Base-by-base conservation (phyloP, 106 monocot species). In the Triglochin maritima region DNA sequence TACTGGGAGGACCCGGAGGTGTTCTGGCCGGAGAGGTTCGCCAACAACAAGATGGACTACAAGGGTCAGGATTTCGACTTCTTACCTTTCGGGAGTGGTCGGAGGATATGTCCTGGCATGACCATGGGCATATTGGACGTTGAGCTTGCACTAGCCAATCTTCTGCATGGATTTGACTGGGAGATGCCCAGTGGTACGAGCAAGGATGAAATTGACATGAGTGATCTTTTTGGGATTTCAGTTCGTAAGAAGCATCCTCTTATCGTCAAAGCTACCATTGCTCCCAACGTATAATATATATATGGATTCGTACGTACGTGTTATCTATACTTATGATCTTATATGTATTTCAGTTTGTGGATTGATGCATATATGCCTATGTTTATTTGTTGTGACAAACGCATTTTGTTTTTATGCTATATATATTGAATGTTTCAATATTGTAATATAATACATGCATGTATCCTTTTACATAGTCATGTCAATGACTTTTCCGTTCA, bases 11-110 rank as follows among this genome's bases (percentile, higher is more conserved):
- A 46, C 2, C 16, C 73, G 29, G 73, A 73, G 8, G 56, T 64
- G 55, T 73, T 73, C 56, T 9, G 7, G 14, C 73, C 73, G 3
- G 73, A 73, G 9, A 73, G 73, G 47, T 73, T 73, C 50, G 12
- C 44, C 7, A 64, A 13, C 51, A 73, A 17, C 46, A 9, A 42
- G 4, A 44, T 73, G 9, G 73, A 73, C 47, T 64, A 56, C 46
- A 56, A 47, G 46, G 73, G 73, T 3, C 15, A 8, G 12, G 49
- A 65, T 9, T 73, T 73, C 5, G 44, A 65, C 8, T 65, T 43
- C 54, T 11, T 73, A 0, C 73, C 73, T 7, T 73, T 73, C 15
- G 73, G 73, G 0, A 44, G 56, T 9, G 73, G 73, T 2, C 48
- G 73, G 44, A 73, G 73, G 63, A 57, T 54, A 8, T 73, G 73